These are phyloP conservation scores for Teratosphaeria nubilosa DNA, from an alignment of 2,329 filamentous ascomycete species.

Conservation along the genomic window DNA sequence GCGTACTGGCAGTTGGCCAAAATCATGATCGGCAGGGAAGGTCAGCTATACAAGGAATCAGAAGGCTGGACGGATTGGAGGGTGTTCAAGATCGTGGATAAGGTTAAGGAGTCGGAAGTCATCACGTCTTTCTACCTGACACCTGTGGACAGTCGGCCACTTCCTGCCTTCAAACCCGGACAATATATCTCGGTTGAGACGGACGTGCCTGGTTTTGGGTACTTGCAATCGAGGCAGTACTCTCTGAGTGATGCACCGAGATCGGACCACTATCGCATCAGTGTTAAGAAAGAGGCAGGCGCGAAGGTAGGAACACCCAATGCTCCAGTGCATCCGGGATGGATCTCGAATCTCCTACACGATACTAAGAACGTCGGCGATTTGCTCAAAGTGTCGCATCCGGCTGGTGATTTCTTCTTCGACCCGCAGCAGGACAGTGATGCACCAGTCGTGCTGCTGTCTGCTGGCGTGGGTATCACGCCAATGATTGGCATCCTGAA, in stretches of 20 bases:
- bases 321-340: conserved; percentile 47
- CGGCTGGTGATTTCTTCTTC: conserved; percentile 48
- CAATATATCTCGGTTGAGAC: conserved; percentile 61
- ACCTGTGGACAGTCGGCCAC: conserved; percentile 49
- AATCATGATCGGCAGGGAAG: conserved; percentile 59
- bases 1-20: conserved; percentile 66
- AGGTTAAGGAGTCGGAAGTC: conserved; percentile 56
- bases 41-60: conserved; percentile 51
- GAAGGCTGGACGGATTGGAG: conserved; percentile 58
- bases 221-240: conserved; percentile 60
- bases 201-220: conserved; percentile 48
- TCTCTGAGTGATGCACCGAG: conserved; percentile 58
- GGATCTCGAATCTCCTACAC: conserved; percentile 61
- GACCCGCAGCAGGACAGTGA: conserved; percentile 35
- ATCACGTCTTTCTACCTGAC: conserved; percentile 62
- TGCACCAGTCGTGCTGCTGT: conserved; percentile 54
- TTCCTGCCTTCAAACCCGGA: conserved; percentile 57
- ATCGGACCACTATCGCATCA: conserved; percentile 57
- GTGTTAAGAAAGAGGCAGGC: conserved; percentile 57
- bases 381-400: conserved; percentile 55
- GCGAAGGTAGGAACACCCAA: conserved; percentile 36
- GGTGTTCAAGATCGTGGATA: conserved; percentile 54
- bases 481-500: conserved; percentile 58
- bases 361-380: conserved; percentile 52
- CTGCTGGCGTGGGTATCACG: conserved; percentile 59